Base-by-base conservation (phyloP, 345 rosid species). In the Diplotaxis tenuifolia region DNA sequence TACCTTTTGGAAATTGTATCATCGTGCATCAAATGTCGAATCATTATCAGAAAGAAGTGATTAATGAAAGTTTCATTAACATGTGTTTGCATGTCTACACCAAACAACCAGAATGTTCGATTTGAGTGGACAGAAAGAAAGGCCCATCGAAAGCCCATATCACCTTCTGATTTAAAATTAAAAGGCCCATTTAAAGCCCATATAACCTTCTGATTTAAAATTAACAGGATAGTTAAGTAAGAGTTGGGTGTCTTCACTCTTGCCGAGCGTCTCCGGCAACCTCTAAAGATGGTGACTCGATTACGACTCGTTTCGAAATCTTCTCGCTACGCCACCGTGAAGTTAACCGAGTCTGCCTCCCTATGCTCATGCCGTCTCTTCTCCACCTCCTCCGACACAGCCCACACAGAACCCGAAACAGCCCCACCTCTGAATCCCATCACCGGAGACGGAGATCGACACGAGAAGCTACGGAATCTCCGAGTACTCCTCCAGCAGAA, bases 401-500 rank as follows among this genome's bases (percentile, higher is more conserved):
- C 73, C 9, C 73, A 49, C 28, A 2, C 25, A 1, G 18, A 42
- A 42, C 3, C 38, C 15, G 56, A 36, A 29, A n/a, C 60, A 72
- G 0, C 8, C 40, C 31, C 40, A 31, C 54, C 73, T 22, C 1
- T 3, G 9, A 67, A 20, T 34, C 40, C 78, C 57, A 25, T 23
- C 2, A 19, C 63, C 53, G 65, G 50, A 36, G 83, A 80, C 57
- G 76, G 65, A 9, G 81, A 75, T 9, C 82, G 82, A 78, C 63
- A 66, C 28, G 88, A 81, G 20, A 83, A 71, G 23, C 62, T 84
- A 0, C 61, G 83, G 53, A 78, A 83, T 23, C 82, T 88, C 31
- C 83, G 84, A 40, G 62, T 70, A 53, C 84, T 89, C 56, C 86
- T 93, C 73, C 86, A 85, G 36, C 84, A 85, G 60, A 82, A 84